phyloP scores from a whole-genome alignment of 1,284 basidiomycete species.

The Microbotryum silenes-acaulis region DNA sequence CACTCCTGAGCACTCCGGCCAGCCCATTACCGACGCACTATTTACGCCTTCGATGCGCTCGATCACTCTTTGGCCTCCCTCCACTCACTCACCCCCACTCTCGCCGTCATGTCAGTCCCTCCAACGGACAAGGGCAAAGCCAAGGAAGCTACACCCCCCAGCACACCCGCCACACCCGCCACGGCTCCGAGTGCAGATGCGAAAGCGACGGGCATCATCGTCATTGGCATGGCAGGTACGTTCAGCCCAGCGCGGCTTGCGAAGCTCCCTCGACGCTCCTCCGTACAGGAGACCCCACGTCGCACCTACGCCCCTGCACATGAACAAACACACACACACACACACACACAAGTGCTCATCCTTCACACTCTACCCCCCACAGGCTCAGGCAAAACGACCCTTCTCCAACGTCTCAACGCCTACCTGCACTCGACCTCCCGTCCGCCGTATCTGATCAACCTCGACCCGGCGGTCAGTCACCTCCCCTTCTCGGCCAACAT shows the following conservation, averaged over 20 bases:
- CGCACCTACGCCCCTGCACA: not conserved
- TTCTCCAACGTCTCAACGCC: slow-evolving; percentile 87
- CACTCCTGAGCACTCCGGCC: no score
- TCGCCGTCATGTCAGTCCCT: not conserved
- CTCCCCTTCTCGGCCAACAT: slow-evolving; percentile 93
- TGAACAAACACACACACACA: no score
- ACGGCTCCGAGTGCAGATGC: not conserved
- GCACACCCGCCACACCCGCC: not conserved
- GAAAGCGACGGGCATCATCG: slow-evolving; percentile 30
- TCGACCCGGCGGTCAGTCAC: slow-evolving; percentile 89
- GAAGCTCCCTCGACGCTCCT: not conserved
- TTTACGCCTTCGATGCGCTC: no score
- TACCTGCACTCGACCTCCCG: slow-evolving; percentile 56
- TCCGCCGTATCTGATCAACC: slow-evolving; percentile 92
- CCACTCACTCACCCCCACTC: no score
- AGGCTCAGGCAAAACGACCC: slow-evolving; percentile 76
- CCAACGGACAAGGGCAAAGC: slow-evolving; percentile 12
- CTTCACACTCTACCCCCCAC: not conserved
- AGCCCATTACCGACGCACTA: no score
- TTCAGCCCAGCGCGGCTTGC: no score
- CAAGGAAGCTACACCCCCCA: not conserved
- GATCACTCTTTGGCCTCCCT: no score
- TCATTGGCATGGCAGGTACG: slow-evolving; percentile 31
- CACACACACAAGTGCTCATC: no score
- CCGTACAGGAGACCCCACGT: slow-evolving; percentile 9